Conservation (phyloP, 305 asterid genomes). For the Fraxinus angustifolia region DNA sequence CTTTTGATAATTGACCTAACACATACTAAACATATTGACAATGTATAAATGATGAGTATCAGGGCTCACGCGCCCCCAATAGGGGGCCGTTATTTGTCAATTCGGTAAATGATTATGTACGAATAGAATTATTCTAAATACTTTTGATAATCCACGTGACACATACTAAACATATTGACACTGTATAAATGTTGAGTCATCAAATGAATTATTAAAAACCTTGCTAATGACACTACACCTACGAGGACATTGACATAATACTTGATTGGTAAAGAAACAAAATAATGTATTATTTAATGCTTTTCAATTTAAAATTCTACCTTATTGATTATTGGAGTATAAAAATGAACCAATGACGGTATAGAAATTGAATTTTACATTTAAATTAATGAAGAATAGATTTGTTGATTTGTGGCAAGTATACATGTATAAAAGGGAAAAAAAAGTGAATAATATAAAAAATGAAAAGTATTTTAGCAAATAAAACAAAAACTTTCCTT, state of each 20-base stretch:
- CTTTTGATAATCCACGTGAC: too few relatives aligned
- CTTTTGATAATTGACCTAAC: too few relatives aligned
- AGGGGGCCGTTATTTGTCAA: too few relatives aligned
- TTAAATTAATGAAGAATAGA: background rate
- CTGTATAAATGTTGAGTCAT: background rate
- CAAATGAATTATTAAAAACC: background rate
- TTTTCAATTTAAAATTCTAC: background rate
- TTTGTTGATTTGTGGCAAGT: background rate
- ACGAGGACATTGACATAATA: background rate
- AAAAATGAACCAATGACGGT: background rate
- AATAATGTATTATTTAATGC: background rate
- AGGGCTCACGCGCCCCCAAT: background rate
- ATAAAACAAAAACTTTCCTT: background rate
- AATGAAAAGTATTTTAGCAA: background rate
- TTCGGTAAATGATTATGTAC: too few relatives aligned
- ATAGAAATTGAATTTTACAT: background rate
- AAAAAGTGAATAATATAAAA: background rate
- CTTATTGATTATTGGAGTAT: background rate
- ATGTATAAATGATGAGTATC: background rate
- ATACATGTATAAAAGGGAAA: background rate
- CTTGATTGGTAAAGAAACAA: background rate
- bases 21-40: background rate
- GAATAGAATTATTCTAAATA: too few relatives aligned
- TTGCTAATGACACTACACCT: background rate
- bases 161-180: background rate